Evolutionary conservation across 2,329 filamentous ascomycete genomes (phyloP).

Genomic region (Lojkania enalia): DNA sequence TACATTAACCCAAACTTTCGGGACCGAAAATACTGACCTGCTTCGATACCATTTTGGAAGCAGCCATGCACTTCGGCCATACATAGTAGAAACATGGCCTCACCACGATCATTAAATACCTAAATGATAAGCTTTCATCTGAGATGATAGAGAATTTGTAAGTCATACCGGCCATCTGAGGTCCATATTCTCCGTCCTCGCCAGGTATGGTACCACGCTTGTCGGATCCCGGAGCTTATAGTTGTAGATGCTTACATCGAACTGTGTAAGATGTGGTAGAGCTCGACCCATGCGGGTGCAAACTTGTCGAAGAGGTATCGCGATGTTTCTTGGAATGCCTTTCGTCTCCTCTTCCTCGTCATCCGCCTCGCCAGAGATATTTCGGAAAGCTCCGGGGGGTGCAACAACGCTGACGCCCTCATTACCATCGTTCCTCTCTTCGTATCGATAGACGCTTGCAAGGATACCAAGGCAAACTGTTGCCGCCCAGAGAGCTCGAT

Average conservation of each 20-base stretch:
- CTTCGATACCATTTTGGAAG: constrained; percentile 30
- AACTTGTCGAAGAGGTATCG: constrained; percentile 56
- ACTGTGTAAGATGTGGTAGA: constrained; percentile 49
- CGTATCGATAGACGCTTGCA: constrained; percentile 58
- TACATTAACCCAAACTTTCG: too few relatives aligned
- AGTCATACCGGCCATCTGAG: constrained; percentile 55
- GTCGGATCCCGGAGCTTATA: constrained; percentile 54
- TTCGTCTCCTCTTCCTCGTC: constrained; percentile 55
- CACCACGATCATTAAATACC: constrained; percentile 55
- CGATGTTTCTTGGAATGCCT: constrained; percentile 55
- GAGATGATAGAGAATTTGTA: not conserved
- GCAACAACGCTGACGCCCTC: constrained; percentile 51
- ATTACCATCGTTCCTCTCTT: constrained; percentile 57
- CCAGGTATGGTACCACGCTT: constrained; percentile 55
- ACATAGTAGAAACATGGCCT: constrained; percentile 53
- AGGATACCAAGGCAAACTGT: constrained; percentile 57
- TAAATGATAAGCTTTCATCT: constrained; percentile 6
- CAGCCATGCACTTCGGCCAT: constrained; percentile 35
- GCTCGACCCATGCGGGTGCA: constrained; percentile 58
- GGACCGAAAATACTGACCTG: too few relatives aligned
- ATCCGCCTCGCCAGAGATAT: constrained; percentile 52
- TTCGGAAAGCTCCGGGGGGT: constrained; percentile 41
- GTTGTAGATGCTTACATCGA: constrained; percentile 59
- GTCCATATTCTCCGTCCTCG: constrained; percentile 58
- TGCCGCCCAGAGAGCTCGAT: constrained; percentile 57